phyloP scores from a whole-genome alignment of 2,329 filamentous ascomycete genomes.

The Neonectria coccinea region DNA sequence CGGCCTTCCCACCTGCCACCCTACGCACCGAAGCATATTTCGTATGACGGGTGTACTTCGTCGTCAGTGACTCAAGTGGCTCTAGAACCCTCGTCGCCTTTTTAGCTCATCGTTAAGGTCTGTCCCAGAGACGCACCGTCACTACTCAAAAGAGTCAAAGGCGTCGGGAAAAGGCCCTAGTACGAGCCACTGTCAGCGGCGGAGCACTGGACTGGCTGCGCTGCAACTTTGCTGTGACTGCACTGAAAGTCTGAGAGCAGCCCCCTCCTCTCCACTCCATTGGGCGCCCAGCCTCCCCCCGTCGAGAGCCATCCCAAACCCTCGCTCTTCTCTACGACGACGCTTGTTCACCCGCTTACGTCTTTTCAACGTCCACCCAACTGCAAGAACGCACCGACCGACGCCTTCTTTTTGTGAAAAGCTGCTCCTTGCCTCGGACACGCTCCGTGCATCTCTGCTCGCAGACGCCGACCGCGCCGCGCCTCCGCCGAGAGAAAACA shows the following conservation, averaged over 20 bases:
- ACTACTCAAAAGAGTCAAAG: slow-evolving; percentile 11
- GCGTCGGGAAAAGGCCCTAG: slow-evolving; percentile 5
- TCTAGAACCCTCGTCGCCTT: slow-evolving; percentile 2
- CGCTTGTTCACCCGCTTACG: slow-evolving; percentile 2
- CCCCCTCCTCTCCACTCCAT: slow-evolving; percentile 27
- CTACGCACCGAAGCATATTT: neutral
- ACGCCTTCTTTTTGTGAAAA: neutral
- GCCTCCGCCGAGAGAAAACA: slow-evolving; percentile 3
- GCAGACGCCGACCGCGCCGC: neutral
- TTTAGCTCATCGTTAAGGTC: slow-evolving; percentile 31
- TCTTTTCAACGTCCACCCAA: neutral
- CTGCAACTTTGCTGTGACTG: neutral
- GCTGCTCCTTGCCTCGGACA: neutral
- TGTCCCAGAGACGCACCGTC: slow-evolving; percentile 15
- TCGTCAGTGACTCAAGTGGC: neutral
- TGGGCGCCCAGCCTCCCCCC: slow-evolving; percentile 31
- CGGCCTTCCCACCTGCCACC: neutral
- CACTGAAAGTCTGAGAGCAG: slow-evolving; percentile 4
- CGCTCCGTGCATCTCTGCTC: neutral
- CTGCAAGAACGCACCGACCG: slow-evolving; percentile 4
- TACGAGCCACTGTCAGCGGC: slow-evolving; percentile 9
- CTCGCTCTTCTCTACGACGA: slow-evolving; percentile 12
- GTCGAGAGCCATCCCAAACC: slow-evolving; percentile 25
- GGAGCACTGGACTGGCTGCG: slow-evolving; percentile 9
- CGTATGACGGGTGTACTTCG: neutral